Base-by-base conservation (phyloP, 202 grass and related monocot species). In the Musa balbisiana region DNA sequence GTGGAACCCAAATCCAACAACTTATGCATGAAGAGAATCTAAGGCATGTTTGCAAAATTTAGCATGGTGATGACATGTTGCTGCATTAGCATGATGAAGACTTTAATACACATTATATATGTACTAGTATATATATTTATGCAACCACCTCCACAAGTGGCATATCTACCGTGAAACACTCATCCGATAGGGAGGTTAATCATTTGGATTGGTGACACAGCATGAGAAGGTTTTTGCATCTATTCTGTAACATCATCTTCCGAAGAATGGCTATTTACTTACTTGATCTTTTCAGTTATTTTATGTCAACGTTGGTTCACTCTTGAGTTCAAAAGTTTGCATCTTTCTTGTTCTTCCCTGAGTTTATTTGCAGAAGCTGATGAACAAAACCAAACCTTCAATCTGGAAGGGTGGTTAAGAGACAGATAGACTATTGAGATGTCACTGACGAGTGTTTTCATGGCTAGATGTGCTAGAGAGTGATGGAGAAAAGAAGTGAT, bases 11-110 rank as follows among this genome's bases (percentile, higher is more conserved):
- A 60, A 60, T n/a, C 56, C 15, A 17, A n/a, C 8, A 43, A 43
- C 16, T 60, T 60, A 16, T 4, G 56, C 56, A 60, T n/a, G 16
- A n/a, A 8, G 66, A 79, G 75, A 75, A 75, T 76, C 65, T 71
- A 73, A 79, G 27, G 71, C 71, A 60, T 10, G 6, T 19, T 8
- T 60, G 56, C 56, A 9, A 60, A 60, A 60, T 43, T 43, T 8
- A 19, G 56, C 56, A 60, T 20, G 56, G 0, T 60, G 16, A 19
- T 60, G 56, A 60, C 56, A 60, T 60, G 56, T n/a, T 60, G 16
- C 56, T 60, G 17, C 14, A 60, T n/a, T 60, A 19, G 16, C 56
- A 1, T 21, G 56, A 60, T 60, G 16, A 60, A 60, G 56, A 21
- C 56, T 60, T 60, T n/a, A 60, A 17, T 60, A 5, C 13, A 60